Percentiles rank a stretch among this genome's conserved stretches.
phyloP scores from a whole-genome alignment of 2,329 filamentous ascomycete species.

The Sclerotinia minor region DNA sequence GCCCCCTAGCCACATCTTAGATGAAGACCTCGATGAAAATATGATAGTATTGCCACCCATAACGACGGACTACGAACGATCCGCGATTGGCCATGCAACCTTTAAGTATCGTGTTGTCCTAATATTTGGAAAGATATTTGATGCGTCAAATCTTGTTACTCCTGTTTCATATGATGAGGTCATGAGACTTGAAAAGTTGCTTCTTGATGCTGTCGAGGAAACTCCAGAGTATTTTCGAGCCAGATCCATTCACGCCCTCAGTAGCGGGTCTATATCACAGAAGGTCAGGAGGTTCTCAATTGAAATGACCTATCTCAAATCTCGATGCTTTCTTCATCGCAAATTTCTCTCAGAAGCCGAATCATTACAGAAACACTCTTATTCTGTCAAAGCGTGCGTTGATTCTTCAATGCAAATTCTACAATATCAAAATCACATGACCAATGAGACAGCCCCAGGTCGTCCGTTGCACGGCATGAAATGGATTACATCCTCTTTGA shows the following conservation, averaged over 20 bases:
- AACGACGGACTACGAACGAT: conserved; percentile 57
- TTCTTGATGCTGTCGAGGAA: conserved; percentile 48
- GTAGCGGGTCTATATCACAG: conserved; percentile 48
- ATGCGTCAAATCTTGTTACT: conserved; percentile 51
- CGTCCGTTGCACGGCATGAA: conserved; percentile 25
- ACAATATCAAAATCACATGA: conserved; percentile 45
- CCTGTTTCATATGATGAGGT: conserved; percentile 52
- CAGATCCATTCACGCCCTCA: conserved; percentile 49
- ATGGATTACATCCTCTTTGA: conserved; percentile 33
- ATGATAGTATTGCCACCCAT: conserved; percentile 55
- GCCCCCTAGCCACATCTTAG: conserved; percentile 61
- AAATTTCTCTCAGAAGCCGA: conserved; percentile 44
- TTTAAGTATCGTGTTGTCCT: conserved; percentile 51
- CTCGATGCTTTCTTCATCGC: conserved; percentile 34
- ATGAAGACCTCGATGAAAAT: conserved; percentile 63
- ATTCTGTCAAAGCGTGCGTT: conserved; percentile 55
- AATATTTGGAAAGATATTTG: conserved; percentile 54
- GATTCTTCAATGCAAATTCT: conserved; percentile 52
- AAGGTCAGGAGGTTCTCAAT: conserved; percentile 51
- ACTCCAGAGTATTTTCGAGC: conserved; percentile 52
- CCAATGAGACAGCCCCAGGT: conserved; percentile 26
- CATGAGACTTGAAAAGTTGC: conserved; percentile 49
- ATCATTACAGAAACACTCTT: conserved; percentile 49
- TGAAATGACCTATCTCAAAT: conserved; percentile 34
- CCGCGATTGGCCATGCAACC: conserved; percentile 55